Evolutionary conservation across 2,329 filamentous ascomycete genomes (phyloP), one percentile per base, ranked within the genome.

Genomic region (Trichoderma aggressivum): DNA sequence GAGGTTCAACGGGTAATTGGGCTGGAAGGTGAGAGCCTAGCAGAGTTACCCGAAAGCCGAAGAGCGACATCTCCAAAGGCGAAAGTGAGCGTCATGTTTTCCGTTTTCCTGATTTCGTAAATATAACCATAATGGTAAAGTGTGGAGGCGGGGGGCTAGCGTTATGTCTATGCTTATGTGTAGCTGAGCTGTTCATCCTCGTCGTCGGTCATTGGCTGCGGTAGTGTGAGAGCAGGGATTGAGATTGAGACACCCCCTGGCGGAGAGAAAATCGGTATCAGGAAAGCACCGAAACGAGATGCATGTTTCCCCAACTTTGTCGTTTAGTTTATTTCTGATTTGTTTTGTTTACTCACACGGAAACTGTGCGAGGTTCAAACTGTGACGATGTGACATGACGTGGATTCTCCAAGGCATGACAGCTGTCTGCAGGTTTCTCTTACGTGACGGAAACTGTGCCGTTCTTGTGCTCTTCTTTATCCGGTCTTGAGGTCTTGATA

Each of bases 101-200:
- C 50, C 63, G 63, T 56, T 32, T 14, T 30, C 50, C 32, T 21
- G 55, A 30, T 30, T 58, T 58, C 55, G 18, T 56, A 39, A 30
- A 66, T 65, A 65, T 66, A 58, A 66, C 53, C 63, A 66, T 58
- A 66, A 66, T 43, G 21, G 4, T 34, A 58, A 39, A 66, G 53
- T 66, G 63, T 66, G 63, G 32, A 66, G 63, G 50, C 18, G 24
- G 32, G 21, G 32, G 32, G 43, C 24, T 66, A 66, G 50, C n/a
- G 18, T 50, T 21, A 6, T 24, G 36, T 56, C 12, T 66, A 39
- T 66, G 50, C 50, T 66, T 30, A 43, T 58, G 24, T 21, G 28
- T 58, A 3, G 2, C 30, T 16, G n/a, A n/a, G n/a, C n/a, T 6
- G 26, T 66, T 58, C 34, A 10, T 16, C 16, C 8, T 66, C 24